phyloP scores from a whole-genome alignment of 441 rosid species.

The Adansonia gregorii region DNA sequence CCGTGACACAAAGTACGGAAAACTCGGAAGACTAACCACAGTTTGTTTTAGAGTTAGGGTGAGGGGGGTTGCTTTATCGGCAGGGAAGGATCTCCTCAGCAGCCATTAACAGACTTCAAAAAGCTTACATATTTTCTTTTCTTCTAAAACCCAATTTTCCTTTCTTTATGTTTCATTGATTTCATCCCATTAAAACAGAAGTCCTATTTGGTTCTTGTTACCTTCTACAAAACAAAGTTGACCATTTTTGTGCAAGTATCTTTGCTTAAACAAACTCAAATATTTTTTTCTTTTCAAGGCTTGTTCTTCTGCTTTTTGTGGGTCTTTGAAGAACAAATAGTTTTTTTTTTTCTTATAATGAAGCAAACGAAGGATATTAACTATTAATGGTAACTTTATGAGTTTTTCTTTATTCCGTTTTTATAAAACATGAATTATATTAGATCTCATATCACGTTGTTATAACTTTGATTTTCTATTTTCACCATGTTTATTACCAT shows the following conservation, averaged over 20 bases:
- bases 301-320: constrained; percentile 6
- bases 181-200: not conserved
- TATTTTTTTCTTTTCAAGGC: not conserved
- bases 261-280: constrained; percentile 17
- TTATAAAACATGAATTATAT: not conserved
- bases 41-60: constrained; percentile 40
- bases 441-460: not conserved
- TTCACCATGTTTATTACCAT: not conserved
- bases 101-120: constrained; percentile 22
- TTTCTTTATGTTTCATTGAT: not conserved
- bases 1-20: constrained; percentile 37
- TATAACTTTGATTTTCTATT: not conserved
- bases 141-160: not conserved
- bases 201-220: constrained; percentile 16
- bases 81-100: constrained; percentile 4
- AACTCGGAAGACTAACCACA: constrained; percentile 53
- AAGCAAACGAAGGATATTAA: constrained; percentile 1
- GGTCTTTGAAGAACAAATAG: constrained; percentile 26
- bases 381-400: not conserved
- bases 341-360: constrained; percentile 8
- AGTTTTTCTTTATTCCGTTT: not conserved
- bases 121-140: not conserved
- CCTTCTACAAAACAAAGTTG: not conserved
- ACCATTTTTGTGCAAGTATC: constrained; percentile 36
- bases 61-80: constrained; percentile 22